Conservation (phyloP, 1,139 yeast species). For the Yamadazyma atlantica region DNA sequence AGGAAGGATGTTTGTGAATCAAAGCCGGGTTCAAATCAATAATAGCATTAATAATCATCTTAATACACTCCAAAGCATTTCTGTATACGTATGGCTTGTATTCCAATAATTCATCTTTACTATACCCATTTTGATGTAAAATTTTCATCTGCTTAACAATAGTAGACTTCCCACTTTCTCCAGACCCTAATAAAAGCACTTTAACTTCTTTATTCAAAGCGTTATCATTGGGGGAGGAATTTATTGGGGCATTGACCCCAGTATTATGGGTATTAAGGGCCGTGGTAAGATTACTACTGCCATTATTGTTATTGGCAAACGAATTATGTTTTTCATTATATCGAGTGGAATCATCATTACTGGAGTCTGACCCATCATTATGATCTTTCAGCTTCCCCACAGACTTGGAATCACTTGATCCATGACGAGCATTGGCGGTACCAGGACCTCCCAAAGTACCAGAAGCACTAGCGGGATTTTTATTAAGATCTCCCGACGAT, state of each 20-base stretch:
- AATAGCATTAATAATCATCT: slow-evolving; percentile 58
- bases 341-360: slow-evolving; percentile 18
- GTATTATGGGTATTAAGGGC: background rate
- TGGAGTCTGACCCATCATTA: slow-evolving; percentile 20
- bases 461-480: background rate
- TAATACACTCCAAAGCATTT: slow-evolving; percentile 67
- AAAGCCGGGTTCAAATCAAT: slow-evolving; percentile 50
- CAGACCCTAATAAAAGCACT: slow-evolving; percentile 69
- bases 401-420: background rate
- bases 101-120: slow-evolving; percentile 60
- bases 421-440: background rate
- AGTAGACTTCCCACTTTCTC: slow-evolving; percentile 79
- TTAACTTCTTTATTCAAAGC: slow-evolving; percentile 47
- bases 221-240: slow-evolving; percentile 1
- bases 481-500: too few species aligned
- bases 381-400: slow-evolving; percentile 8
- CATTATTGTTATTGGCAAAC: background rate
- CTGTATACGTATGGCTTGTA: slow-evolving; percentile 70
- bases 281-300: background rate
- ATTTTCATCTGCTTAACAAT: slow-evolving; percentile 75
- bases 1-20: slow-evolving; percentile 29
- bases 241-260: background rate
- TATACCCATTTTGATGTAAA: slow-evolving; percentile 68
- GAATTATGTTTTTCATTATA: slow-evolving; percentile 10
- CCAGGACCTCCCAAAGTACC: background rate